These are phyloP conservation scores for Aurantiochytrium sp. DNA, from an alignment of 108 stramenopile species.

Conservation along the genomic window DNA sequence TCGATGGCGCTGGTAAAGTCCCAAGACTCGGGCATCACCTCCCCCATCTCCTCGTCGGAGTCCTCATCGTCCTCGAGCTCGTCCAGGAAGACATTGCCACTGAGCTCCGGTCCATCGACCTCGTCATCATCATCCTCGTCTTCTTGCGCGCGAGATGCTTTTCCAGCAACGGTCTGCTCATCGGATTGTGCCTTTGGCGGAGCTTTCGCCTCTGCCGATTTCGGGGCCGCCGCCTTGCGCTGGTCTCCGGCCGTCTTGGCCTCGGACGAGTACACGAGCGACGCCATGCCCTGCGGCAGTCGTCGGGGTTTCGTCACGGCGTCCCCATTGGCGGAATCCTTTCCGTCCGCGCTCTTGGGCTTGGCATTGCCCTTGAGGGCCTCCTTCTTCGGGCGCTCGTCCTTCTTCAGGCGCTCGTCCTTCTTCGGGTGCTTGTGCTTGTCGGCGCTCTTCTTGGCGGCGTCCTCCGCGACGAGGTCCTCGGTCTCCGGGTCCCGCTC, in stretches of 20 bases:
- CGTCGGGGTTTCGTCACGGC: too few species aligned
- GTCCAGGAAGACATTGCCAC: neutral
- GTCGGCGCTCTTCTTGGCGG: neutral
- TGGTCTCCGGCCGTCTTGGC: too few species aligned
- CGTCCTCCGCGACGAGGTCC: neutral
- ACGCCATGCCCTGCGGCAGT: too few species aligned
- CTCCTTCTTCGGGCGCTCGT: too few species aligned
- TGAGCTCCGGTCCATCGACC: neutral
- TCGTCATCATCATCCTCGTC: neutral
- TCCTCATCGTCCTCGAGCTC: neutral
- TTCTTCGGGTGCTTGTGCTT: neutral
- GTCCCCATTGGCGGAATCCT: too few species aligned
- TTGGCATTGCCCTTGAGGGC: too few species aligned
- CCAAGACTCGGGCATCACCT: neutral
- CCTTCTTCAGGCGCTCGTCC: too few species aligned
- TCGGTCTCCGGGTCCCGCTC: neutral
- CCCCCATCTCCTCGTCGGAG: neutral
- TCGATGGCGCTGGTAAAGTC: conserved; percentile 20
- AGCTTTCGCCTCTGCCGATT: too few species aligned
- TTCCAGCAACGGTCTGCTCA: neutral
- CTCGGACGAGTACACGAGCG: too few species aligned
- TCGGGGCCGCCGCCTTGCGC: too few species aligned
- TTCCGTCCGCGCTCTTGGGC: too few species aligned
- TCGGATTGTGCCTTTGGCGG: neutral
- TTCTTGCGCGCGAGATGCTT: neutral